Percentiles rank a stretch among this genome's conserved stretches.
phyloP scores from a whole-genome alignment of 768 basidiomycete genomes.

The Clavulina sp. region DNA sequence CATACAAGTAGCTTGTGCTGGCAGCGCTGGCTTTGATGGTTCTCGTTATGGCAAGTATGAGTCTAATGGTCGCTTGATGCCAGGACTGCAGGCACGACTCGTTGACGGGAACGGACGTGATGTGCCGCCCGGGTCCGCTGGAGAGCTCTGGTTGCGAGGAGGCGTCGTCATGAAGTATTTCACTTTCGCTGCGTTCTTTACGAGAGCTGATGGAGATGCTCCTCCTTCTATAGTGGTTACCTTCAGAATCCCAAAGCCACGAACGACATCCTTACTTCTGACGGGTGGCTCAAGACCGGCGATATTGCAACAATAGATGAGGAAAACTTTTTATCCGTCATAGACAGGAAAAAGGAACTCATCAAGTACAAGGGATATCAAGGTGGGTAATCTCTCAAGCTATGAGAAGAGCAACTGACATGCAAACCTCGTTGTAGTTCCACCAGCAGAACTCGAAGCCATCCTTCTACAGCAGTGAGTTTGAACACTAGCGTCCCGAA shows the following conservation, averaged over 20 bases:
- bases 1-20: too few relatives aligned
- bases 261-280: not conserved
- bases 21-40: too few relatives aligned
- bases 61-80: slow-evolving; percentile 53
- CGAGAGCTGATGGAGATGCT: too few relatives aligned
- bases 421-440: slow-evolving; percentile 47
- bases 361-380: slow-evolving; percentile 16
- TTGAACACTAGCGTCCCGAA: too few relatives aligned
- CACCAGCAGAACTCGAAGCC: slow-evolving; percentile 74
- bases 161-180: slow-evolving; percentile 53
- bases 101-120: slow-evolving; percentile 45
- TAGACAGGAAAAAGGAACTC: slow-evolving; percentile 19
- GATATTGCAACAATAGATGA: slow-evolving; percentile 36
- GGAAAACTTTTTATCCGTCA: slow-evolving; percentile 20
- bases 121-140: slow-evolving; percentile 35
- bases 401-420: not conserved
- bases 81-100: slow-evolving; percentile 58
- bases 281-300: slow-evolving; percentile 26
- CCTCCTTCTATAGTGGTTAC: not conserved
- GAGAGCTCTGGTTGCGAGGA: slow-evolving; percentile 56
- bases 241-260: not conserved
- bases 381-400: not conserved
- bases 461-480: slow-evolving; percentile 58
- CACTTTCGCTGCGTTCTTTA: too few relatives aligned
- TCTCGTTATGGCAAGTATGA: too few relatives aligned